Conservation (phyloP, 768 basidiomycete species). For the Nidula microcarpa region DNA sequence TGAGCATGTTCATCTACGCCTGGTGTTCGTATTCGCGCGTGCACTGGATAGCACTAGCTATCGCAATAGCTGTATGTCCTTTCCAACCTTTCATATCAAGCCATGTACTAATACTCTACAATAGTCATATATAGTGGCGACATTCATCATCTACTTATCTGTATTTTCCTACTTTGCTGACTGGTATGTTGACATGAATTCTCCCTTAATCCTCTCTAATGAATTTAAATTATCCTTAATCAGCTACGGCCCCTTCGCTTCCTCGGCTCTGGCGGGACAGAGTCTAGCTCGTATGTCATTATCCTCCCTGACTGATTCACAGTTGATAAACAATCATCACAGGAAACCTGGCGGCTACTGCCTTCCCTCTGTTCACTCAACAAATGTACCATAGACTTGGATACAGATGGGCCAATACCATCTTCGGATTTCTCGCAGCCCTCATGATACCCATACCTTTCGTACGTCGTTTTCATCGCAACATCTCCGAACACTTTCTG, state of each 20-base stretch:
- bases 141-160: slow-evolving; percentile 55
- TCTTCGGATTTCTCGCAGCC: slow-evolving; percentile 50
- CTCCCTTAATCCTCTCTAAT: background rate
- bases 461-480: slow-evolving; percentile 25
- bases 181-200: slow-evolving; percentile 34
- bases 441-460: slow-evolving; percentile 61
- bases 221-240: background rate
- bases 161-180: slow-evolving; percentile 64
- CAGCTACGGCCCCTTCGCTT: slow-evolving; percentile 60
- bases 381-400: slow-evolving; percentile 55
- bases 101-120: background rate
- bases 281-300: slow-evolving; percentile 47
- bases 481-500: background rate
- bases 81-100: slow-evolving; percentile 4
- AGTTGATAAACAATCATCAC: background rate
- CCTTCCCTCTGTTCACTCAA: slow-evolving; percentile 61
- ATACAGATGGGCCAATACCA: slow-evolving; percentile 58
- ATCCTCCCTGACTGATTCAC: background rate
- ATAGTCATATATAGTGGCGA: slow-evolving; percentile 45
- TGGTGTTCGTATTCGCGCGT: slow-evolving; percentile 57
- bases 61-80: slow-evolving; percentile 43
- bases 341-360: slow-evolving; percentile 49
- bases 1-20: slow-evolving; percentile 67
- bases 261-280: slow-evolving; percentile 67
- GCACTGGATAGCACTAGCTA: slow-evolving; percentile 58